Percentiles rank a stretch among this genome's conserved stretches.
Evolutionary conservation across 192 early-diverging fungal species (phyloP).

Genomic region (Coemansia sp.): DNA sequence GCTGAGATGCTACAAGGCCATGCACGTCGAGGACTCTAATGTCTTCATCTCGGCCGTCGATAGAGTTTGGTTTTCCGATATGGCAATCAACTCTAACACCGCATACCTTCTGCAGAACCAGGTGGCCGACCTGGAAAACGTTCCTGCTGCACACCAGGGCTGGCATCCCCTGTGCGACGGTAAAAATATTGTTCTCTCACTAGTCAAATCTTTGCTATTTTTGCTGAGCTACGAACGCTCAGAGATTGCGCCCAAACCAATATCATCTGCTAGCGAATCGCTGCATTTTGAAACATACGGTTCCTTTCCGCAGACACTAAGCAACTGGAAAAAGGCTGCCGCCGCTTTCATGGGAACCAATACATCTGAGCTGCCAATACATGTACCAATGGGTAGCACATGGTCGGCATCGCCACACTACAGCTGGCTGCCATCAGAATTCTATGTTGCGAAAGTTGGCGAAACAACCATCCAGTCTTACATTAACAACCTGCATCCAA

Average conservation of each 20-base stretch:
- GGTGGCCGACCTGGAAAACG: too few species aligned
- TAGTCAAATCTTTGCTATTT: not conserved
- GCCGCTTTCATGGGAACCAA: not conserved
- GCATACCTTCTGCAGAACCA: too few species aligned
- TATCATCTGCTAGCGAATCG: not conserved
- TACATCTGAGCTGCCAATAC: not conserved
- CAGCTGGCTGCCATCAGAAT: conserved; percentile 66
- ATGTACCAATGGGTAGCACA: not conserved
- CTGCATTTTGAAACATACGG: not conserved
- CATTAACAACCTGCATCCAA: conserved; percentile 67
- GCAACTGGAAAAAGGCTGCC: not conserved
- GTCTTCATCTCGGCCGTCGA: too few species aligned
- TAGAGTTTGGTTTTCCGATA: too few species aligned
- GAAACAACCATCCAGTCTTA: conserved; percentile 48
- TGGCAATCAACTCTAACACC: too few species aligned
- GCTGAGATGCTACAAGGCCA: too few species aligned
- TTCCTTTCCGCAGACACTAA: not conserved
- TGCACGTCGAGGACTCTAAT: too few species aligned
- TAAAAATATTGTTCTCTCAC: not conserved
- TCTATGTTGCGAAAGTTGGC: conserved; percentile 44
- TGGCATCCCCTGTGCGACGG: not conserved
- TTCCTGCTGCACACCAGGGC: too few species aligned
- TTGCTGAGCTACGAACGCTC: not conserved
- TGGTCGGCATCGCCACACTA: conserved; percentile 18
- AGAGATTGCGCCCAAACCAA: not conserved